Base-by-base conservation (phyloP, 345 rosid genomes). In the Anacardium occidentale region DNA sequence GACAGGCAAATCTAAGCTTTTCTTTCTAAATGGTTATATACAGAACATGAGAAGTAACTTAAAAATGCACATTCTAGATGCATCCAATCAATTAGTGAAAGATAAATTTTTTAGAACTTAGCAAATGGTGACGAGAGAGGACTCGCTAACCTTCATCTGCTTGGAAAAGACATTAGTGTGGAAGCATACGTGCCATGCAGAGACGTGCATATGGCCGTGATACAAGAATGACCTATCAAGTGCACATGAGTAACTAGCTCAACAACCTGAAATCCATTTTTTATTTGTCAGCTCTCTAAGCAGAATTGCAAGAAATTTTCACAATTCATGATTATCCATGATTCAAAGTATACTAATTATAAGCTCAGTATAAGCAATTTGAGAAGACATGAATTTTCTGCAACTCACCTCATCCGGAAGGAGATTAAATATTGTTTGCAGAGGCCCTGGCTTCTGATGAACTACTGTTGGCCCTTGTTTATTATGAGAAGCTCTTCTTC, bases 181-280 rank as follows among this genome's bases (percentile, higher is more conserved):
- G 79, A 95, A 95, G 87, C 99, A 95, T 77, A 95, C 91, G 81
- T 89, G 93, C 99, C 99, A 95, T 32, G 99, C 85, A 24, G 98
- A 95, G 76, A 92, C 98, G 83, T 92, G 92, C 87, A 92, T 95
- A 62, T 98, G 97, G 66, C 99, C 99, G 71, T 95, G 99, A 74
- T 95, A 95, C 83, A 95, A 80, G 83, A 95, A 95, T 69, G 99
- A 95, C 80, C 99, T 86, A 85, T 95, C 99, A 66, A 95, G 85
- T 62, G 99, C 99, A 80, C 98, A 92, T 40, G 99, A 95, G 82
- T 87, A 95, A 80, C 94, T 89, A 82, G 97, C 74, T 88, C 96
- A 74, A 80, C 97, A 72, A 91, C 87, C 99, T 94, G 86, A 81
- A 71, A 78, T 26, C 75, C 34, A 76, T n/a, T 42, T 10, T 44